Evolutionary conservation across 73 alveolate genomes (phyloP).

Genomic region (Blepharisma japonicum): DNA sequence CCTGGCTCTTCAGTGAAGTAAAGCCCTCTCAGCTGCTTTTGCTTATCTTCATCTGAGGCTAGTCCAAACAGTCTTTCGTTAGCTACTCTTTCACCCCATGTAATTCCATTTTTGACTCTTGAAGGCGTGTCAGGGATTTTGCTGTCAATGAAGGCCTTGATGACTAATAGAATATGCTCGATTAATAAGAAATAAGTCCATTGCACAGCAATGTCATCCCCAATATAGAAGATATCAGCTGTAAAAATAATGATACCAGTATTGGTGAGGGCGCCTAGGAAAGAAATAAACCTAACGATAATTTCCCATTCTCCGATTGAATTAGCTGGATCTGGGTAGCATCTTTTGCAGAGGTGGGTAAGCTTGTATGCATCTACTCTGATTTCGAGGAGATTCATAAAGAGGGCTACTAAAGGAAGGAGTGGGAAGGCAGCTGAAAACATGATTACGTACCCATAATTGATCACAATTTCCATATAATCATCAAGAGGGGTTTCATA

Average conservation of each 20-base stretch:
- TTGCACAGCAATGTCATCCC: neutral
- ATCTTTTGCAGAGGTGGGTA: neutral
- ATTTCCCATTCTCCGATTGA: neutral
- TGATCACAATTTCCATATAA: slow-evolving; percentile 24
- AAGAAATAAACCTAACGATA: slow-evolving; percentile 4
- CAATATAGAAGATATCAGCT: neutral
- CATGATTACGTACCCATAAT: slow-evolving; percentile 11
- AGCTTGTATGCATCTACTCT: slow-evolving; percentile 13
- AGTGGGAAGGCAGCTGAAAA: slow-evolving; percentile 10
- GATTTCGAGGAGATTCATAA: neutral
- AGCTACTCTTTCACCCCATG: slow-evolving; percentile 18
- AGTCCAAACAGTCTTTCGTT: neutral
- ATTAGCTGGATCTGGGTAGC: neutral
- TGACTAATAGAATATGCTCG: neutral
- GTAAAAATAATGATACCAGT: slow-evolving; percentile 19
- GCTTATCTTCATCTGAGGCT: neutral
- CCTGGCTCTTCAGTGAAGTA: slow-evolving; percentile 29
- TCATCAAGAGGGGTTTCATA: slow-evolving; percentile 33
- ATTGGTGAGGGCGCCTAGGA: neutral
- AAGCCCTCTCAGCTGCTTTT: slow-evolving; percentile 35
- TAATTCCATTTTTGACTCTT: neutral
- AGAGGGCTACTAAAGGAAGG: neutral
- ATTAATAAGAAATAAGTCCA: slow-evolving; percentile 23
- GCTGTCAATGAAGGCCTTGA: neutral
- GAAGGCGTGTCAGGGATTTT: slow-evolving; percentile 23